These are phyloP conservation scores for Apiotrichum domesticum DNA, from an alignment of 1,284 basidiomycete genomes.

Conservation along the genomic window DNA sequence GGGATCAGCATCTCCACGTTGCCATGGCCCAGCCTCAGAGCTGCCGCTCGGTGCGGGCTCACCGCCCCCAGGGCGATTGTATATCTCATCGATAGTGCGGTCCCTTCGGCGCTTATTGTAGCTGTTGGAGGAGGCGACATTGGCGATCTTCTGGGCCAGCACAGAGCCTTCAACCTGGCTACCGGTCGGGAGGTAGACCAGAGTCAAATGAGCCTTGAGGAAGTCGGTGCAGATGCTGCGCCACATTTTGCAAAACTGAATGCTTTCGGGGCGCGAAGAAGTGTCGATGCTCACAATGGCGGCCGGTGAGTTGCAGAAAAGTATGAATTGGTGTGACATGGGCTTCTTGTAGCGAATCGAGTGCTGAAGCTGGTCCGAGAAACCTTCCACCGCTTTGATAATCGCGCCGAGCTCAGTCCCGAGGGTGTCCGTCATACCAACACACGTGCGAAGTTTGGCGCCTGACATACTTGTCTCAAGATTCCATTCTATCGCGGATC, in stretches of 20 bases:
- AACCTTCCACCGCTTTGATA: constrained; percentile 43
- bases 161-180: constrained; percentile 37
- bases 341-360: constrained; percentile 32
- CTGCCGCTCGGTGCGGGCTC: constrained; percentile 34
- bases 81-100: constrained; percentile 29
- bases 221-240: constrained; percentile 38
- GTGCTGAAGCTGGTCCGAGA: constrained; percentile 33
- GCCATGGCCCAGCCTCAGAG: constrained; percentile 37
- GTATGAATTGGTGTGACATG: constrained; percentile 38
- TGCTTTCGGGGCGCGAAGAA: constrained; percentile 33
- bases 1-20: constrained; percentile 42
- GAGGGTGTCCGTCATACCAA: constrained; percentile 35
- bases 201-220: constrained; percentile 34
- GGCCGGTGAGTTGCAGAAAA: constrained; percentile 44
- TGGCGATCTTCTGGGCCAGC: constrained; percentile 43
- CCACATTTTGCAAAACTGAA: constrained; percentile 39
- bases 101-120: constrained; percentile 39
- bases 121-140: constrained; percentile 40
- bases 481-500: constrained; percentile 44
- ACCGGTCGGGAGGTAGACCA: constrained; percentile 42
- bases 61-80: constrained; percentile 30
- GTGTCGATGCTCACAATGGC: constrained; percentile 45
- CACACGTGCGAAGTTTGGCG: constrained; percentile 37
- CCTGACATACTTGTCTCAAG: constrained; percentile 32
- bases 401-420: constrained; percentile 44